Percentiles rank a stretch among this genome's conserved stretches.
Conservation (phyloP, 352 stramenopile species). For the Globisporangium acanthophoron region DNA sequence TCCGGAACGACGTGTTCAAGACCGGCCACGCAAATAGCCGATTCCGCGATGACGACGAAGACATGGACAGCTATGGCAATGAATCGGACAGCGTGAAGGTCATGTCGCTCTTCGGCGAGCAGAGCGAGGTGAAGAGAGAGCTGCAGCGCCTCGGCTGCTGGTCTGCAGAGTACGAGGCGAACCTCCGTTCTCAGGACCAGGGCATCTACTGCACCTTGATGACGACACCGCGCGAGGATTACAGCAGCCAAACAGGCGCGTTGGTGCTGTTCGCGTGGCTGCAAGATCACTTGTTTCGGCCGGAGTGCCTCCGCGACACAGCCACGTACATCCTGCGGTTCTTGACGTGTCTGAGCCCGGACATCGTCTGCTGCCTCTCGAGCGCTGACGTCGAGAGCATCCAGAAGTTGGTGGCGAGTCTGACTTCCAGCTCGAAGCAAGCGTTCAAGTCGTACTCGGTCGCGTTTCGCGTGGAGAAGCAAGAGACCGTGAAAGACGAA, state of each 20-base stretch:
- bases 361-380: conserved; percentile 10
- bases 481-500: conserved; percentile 8
- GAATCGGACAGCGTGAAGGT: conserved; percentile 19
- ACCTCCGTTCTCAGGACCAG: conserved; percentile 32
- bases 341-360: conserved; percentile 7
- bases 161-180: conserved; percentile 35
- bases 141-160: conserved; percentile 32
- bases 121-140: conserved; percentile 39
- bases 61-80: background rate
- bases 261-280: conserved; percentile 65
- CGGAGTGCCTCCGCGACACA: conserved; percentile 37
- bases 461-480: conserved; percentile 10
- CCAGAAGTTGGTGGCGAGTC: background rate
- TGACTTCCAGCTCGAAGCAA: background rate
- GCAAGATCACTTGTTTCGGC: conserved; percentile 30
- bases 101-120: conserved; percentile 57
- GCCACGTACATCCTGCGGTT: conserved; percentile 68
- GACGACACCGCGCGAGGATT: too few species aligned
- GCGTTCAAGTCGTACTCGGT: conserved; percentile 12
- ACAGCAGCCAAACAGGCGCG: too few species aligned
- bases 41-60: background rate
- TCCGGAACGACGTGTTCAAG: conserved; percentile 44
- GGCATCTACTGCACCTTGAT: conserved; percentile 45
- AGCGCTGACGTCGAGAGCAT: background rate
- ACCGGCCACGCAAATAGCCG: background rate